Conservation (phyloP, 106 monocot species). For the Platanthera guangdongensis region DNA sequence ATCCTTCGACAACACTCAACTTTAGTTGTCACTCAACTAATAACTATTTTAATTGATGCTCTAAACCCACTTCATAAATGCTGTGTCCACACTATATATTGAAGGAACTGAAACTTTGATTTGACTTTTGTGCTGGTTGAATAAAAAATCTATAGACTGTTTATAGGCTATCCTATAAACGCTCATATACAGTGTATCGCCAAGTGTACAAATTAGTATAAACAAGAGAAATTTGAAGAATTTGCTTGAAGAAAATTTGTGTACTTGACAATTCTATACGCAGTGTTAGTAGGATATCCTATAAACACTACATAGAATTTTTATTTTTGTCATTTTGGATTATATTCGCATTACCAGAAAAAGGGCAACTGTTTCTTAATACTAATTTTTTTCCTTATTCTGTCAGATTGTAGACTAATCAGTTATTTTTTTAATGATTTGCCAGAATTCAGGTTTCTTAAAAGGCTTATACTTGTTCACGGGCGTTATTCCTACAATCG, state of each 20-base stretch:
- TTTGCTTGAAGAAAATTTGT: too few relatives aligned
- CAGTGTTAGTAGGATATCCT: too few relatives aligned
- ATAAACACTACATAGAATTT: too few relatives aligned
- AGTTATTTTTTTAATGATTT: slow-evolving; percentile 11
- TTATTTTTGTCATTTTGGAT: not conserved
- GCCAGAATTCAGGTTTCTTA: slow-evolving; percentile 88
- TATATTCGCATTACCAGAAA: not conserved
- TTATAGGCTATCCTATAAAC: too few relatives aligned
- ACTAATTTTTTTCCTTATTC: not conserved
- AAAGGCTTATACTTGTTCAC: slow-evolving; percentile 96
- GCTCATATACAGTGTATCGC: too few relatives aligned
- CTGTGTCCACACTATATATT: not conserved
- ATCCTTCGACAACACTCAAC: not conserved
- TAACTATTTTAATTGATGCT: not conserved
- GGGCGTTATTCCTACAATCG: slow-evolving; percentile 98
- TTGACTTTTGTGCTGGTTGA: not conserved
- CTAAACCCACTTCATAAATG: not conserved
- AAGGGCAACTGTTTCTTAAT: not conserved
- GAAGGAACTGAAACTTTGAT: not conserved
- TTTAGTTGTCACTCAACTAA: not conserved
- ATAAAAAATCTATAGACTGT: too few relatives aligned
- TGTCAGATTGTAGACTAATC: not conserved
- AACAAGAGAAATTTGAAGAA: too few relatives aligned
- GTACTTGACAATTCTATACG: too few relatives aligned
- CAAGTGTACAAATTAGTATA: too few relatives aligned